Conservation (phyloP, 192 early-diverging fungal genomes). For the Martensiomyces pterosporus region DNA sequence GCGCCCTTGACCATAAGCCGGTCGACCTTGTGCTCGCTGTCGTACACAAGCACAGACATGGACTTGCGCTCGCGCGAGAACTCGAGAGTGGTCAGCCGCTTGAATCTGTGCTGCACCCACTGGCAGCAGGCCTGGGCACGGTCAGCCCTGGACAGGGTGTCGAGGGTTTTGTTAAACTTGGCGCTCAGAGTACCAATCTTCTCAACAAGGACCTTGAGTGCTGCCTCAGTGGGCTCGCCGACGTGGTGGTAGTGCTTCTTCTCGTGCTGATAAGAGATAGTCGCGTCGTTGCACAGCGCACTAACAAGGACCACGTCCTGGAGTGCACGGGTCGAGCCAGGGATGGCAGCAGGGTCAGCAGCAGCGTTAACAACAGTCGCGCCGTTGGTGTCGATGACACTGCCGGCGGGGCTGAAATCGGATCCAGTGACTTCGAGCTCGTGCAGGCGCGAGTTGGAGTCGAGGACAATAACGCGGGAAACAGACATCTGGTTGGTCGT, state of each 20-base stretch:
- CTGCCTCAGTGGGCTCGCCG: conserved; percentile 99
- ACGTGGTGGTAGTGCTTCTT: conserved; percentile 64
- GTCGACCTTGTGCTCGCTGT: not conserved
- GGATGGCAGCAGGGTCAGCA: conserved; percentile 52
- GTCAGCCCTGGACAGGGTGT: conserved; percentile 47
- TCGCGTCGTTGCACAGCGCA: conserved; percentile 88
- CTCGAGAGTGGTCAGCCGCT: conserved; percentile 74
- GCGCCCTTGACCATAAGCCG: conserved; percentile 91
- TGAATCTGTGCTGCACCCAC: conserved; percentile 59
- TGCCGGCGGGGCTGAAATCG: conserved; percentile 82
- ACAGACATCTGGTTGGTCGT: conserved; percentile 98
- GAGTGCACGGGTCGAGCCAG: conserved; percentile 65
- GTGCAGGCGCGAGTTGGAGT: conserved; percentile 39
- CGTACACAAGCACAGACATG: conserved; percentile 84
- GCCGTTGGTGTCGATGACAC: conserved; percentile 51
- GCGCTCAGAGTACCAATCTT: conserved; percentile 80
- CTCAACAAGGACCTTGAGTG: conserved; percentile 89
- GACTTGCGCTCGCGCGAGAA: conserved; percentile 98
- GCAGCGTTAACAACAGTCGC: conserved; percentile 53
- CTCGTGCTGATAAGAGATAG: conserved; percentile 74
- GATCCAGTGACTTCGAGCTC: conserved; percentile 82
- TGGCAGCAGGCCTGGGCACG: conserved; percentile 70
- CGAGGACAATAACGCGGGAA: conserved; percentile 58
- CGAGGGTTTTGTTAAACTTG: conserved; percentile 59
- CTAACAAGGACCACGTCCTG: conserved; percentile 54